phyloP scores from a whole-genome alignment of 1,139 yeast species.

The Lodderomyces metapsilosis region DNA sequence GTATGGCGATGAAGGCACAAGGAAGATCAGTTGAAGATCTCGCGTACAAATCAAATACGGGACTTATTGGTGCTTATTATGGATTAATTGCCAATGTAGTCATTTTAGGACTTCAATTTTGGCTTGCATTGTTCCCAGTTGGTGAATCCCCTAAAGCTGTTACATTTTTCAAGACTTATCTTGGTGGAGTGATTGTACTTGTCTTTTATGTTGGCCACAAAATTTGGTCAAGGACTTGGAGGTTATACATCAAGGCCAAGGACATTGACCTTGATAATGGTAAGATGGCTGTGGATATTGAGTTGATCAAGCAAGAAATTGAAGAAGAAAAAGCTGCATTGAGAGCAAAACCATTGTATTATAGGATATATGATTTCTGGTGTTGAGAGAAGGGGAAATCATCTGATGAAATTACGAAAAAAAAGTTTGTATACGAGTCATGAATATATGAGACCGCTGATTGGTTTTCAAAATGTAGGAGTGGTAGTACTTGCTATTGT shows the following conservation, averaged over 20 bases:
- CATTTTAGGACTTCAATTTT: slow-evolving; percentile 40
- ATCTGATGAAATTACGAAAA: neutral
- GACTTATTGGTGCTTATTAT: slow-evolving; percentile 37
- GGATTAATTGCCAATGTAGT: slow-evolving; percentile 31
- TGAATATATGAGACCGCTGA: too few relatives aligned
- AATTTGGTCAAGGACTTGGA: slow-evolving; percentile 29
- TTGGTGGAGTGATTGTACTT: slow-evolving; percentile 34
- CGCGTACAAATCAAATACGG: slow-evolving; percentile 39
- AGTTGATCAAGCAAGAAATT: slow-evolving; percentile 35
- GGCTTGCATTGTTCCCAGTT: slow-evolving; percentile 42
- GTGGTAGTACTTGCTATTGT: too few relatives aligned
- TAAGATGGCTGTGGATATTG: slow-evolving; percentile 38
- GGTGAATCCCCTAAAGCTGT: slow-evolving; percentile 28
- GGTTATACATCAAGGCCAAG: slow-evolving; percentile 25
- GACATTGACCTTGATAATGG: slow-evolving; percentile 42
- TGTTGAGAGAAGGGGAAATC: slow-evolving; percentile 19
- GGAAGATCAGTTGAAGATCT: slow-evolving; percentile 31
- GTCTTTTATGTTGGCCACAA: slow-evolving; percentile 35
- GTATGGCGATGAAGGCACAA: slow-evolving; percentile 35
- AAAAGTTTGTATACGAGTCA: neutral
- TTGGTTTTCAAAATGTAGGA: too few relatives aligned
- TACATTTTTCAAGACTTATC: slow-evolving; percentile 33
- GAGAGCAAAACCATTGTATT: slow-evolving; percentile 29
- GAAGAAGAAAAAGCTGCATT: slow-evolving; percentile 33
- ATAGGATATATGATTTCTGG: slow-evolving; percentile 32